Evolutionary conservation across 1,139 yeast genomes (phyloP), one percentile per base, ranked within the genome.

Genomic region (Arxiozyma slooffiae): DNA sequence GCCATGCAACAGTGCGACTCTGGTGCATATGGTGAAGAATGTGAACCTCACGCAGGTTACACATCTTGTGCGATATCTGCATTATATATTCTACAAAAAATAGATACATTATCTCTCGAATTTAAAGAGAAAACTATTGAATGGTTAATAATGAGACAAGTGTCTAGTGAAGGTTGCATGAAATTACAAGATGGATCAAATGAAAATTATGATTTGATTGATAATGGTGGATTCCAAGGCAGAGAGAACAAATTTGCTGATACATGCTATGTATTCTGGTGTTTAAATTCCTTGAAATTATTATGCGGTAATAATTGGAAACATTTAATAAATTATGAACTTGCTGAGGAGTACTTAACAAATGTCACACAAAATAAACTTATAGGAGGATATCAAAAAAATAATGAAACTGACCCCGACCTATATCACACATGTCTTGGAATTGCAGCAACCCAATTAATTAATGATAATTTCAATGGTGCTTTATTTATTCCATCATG

Each of bases 261-360:
- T 66, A 85, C 96, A 0, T 92, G 98, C 69, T 92, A 92, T 66
- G 79, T 87, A 8, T 92, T 90, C 76, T 92, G 98, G 98, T 78
- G 81, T 47, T 66, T 81, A 9, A 94, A 80, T 1, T 73, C 88
- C 9, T 69, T 89, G 53, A 63, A 64, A 1, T 46, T 66, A 82
- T 37, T 66, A 55, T 2, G 54, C 52, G 24, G 21, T 2, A 4
- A 59, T 57, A 38, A 58, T 62, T 50, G 53, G 51, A 49, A 48
- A 41, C 41, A 20, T 0, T 62, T 80, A 18, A 60, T 78, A 1
- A 74, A 82, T 51, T 47, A 58, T 1, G 62, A 63, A 0, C 62
- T 64, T 3, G 76, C 78, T 1, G 60, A 63, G 7, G 57, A 63
- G 3, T 89, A 76, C 60, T 68, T 92, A 23, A 60, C 85, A n/a